Base-by-base conservation (phyloP, 2,329 filamentous ascomycete genomes). In the Cladorrhinum sp. region DNA sequence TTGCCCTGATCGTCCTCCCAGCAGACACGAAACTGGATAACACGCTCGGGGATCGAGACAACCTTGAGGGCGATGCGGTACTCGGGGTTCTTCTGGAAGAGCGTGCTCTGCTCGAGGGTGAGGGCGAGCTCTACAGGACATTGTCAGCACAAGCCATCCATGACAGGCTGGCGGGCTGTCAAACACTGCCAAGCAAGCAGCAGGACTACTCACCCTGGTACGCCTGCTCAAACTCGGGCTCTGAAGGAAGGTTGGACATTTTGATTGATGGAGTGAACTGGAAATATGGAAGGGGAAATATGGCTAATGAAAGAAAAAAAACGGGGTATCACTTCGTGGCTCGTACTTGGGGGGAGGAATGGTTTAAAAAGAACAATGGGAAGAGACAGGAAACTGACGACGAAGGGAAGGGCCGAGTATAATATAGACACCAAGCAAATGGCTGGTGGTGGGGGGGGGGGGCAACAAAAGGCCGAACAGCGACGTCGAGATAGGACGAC, bases 141-240 rank as follows among this genome's bases (percentile, higher is more conserved):
- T 20, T 24, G 59, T 65, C 52, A 65, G 61, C 51, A 20, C 23
- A 3, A 50, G 57, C 30, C 54, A 59, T 42, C 30, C 54, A 59
- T 42, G 53, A 26, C n/a, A 26, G 50, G 33, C 58, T 20, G 57
- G 58, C 50, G 26, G 30, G 24, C 39, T 53, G 12, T 21, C 26
- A 46, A 46, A 46, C 42, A 20, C 16, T 30, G 48, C 54, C 58
- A 57, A 39, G 7, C 51, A 57, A 39, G 7, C 42, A 60, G 42
- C 20, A 28, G 33, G 21, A 58, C 28, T 56, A 75, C 83, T 73
- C 80, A 96, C 92, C 92, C 77, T 92, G 91, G 86, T 96, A 96
- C 73, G 94, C 94, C 86, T 98, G 94, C 87, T 97, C 88, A 82
- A 98, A 98, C 83, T 99, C 94, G 73, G 95, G 94, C 86, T 98